Percentiles rank a stretch among this genome's conserved stretches.
Conservation (phyloP, 148 eudicot genomes). For the Oxyria digyna region DNA sequence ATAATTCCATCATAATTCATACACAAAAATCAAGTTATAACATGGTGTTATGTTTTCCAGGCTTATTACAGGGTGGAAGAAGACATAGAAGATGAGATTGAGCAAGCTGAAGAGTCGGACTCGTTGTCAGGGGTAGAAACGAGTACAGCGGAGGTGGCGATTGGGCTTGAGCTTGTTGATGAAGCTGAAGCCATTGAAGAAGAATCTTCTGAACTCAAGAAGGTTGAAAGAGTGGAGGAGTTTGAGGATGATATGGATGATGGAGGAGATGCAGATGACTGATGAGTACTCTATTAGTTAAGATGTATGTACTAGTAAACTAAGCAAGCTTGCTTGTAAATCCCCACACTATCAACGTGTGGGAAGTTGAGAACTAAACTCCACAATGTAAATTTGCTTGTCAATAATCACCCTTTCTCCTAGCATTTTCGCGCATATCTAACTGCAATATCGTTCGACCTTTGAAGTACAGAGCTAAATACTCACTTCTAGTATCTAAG, state of each 20-base stretch:
- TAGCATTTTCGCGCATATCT: too few species aligned
- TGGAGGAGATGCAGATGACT: slow-evolving; percentile 9
- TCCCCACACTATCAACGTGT: not conserved
- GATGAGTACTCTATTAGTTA: not conserved
- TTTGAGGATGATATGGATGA: slow-evolving; percentile 4
- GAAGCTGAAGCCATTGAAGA: not conserved
- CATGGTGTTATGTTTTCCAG: slow-evolving; percentile 5
- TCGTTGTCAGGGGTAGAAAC: not conserved
- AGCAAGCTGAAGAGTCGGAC: slow-evolving; percentile 4
- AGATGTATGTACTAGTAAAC: not conserved
- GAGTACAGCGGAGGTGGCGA: not conserved
- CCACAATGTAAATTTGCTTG: not conserved
- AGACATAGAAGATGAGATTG: slow-evolving; percentile 17
- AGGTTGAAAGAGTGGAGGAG: slow-evolving; percentile 7
- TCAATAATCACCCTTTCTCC: too few species aligned
- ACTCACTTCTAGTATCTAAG: too few species aligned
- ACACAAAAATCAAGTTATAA: not conserved
- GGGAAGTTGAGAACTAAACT: not conserved
- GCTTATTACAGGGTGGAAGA: slow-evolving; percentile 33
- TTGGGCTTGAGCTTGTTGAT: slow-evolving; percentile 4
- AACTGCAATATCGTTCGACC: too few species aligned
- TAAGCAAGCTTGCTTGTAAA: not conserved
- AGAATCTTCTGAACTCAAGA: not conserved
- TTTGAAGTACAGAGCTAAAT: too few species aligned
- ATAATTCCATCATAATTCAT: not conserved